phyloP scores from a whole-genome alignment of 768 basidiomycete species.

The Clavaria fumosa region DNA sequence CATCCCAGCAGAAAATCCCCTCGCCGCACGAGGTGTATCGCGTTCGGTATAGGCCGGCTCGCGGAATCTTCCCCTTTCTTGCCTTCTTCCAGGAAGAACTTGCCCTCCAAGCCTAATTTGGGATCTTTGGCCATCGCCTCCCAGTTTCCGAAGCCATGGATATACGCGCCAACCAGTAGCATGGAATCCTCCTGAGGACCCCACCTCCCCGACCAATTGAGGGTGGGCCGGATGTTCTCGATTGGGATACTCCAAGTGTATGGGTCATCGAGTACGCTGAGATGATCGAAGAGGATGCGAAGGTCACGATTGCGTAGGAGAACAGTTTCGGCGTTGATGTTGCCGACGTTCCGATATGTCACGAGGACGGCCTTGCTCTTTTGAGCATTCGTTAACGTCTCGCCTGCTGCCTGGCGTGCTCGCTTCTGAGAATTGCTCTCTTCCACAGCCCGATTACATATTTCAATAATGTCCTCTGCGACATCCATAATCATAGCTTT shows the following conservation, averaged over 20 bases:
- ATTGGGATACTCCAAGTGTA: slow-evolving; percentile 81
- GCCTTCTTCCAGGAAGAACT: slow-evolving; percentile 96
- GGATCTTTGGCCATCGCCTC: slow-evolving; percentile 86
- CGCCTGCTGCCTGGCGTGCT: slow-evolving; percentile 59
- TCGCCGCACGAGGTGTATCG: slow-evolving; percentile 93
- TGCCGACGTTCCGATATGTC: slow-evolving; percentile 74
- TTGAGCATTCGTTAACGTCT: slow-evolving; percentile 81
- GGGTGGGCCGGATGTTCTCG: slow-evolving; percentile 84
- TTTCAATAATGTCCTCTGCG: slow-evolving; percentile 81
- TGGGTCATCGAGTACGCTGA: slow-evolving; percentile 54
- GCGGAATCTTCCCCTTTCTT: slow-evolving; percentile 84
- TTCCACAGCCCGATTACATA: slow-evolving; percentile 70
- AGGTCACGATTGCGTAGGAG: slow-evolving; percentile 82
- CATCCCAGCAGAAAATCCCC: slow-evolving; percentile 86
- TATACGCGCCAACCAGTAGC: slow-evolving; percentile 84
- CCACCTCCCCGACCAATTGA: slow-evolving; percentile 97
- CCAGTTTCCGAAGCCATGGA: slow-evolving; percentile 95
- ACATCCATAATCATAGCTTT: slow-evolving; percentile 81
- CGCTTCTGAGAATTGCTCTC: slow-evolving; percentile 75
- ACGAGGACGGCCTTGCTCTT: slow-evolving; percentile 97
- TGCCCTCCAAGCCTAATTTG: slow-evolving; percentile 68
- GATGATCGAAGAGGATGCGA: slow-evolving; percentile 69
- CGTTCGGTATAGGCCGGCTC: slow-evolving; percentile 84
- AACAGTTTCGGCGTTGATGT: slow-evolving; percentile 96
- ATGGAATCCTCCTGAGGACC: slow-evolving; percentile 83